Percentiles rank a stretch among this genome's conserved stretches.
Conservation (phyloP, 2,329 filamentous ascomycete species). For the Ascochyta rabiei region DNA sequence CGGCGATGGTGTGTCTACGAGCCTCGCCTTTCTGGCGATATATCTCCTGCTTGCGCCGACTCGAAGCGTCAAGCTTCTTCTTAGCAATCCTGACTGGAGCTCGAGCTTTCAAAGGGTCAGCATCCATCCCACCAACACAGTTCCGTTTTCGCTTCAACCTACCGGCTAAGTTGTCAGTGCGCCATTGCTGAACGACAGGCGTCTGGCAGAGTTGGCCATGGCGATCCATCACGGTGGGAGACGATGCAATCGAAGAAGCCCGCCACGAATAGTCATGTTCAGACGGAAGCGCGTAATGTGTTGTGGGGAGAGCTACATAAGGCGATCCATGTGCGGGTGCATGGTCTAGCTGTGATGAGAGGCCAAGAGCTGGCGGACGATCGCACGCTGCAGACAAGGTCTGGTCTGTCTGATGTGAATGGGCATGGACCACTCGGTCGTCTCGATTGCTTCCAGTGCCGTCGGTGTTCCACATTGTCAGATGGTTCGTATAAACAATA, state of each 20-base stretch:
- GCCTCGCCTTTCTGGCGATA: conserved; percentile 10
- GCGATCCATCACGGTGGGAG: neutral
- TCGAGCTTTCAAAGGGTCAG: neutral
- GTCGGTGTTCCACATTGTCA: neutral
- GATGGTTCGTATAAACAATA: too few species aligned
- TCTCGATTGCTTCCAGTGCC: neutral
- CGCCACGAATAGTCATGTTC: neutral
- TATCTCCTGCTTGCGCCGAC: conserved; percentile 4
- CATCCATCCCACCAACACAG: neutral
- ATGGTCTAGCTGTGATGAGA: neutral
- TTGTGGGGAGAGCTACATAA: neutral
- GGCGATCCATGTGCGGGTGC: neutral
- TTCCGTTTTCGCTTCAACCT: neutral
- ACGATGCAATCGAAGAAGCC: neutral
- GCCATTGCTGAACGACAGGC: conserved; percentile 24
- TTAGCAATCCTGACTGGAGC: neutral
- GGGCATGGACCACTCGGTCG: neutral
- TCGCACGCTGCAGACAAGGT: neutral
- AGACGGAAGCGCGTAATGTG: neutral
- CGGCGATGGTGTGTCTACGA: conserved; percentile 1
- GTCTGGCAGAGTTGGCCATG: neutral
- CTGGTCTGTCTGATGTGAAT: neutral
- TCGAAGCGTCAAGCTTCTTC: neutral
- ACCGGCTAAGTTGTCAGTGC: conserved; percentile 8
- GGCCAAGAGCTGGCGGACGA: neutral